These are phyloP conservation scores for Vigna radiata DNA, from an alignment of 306 rosid species.

Conservation along the genomic window DNA sequence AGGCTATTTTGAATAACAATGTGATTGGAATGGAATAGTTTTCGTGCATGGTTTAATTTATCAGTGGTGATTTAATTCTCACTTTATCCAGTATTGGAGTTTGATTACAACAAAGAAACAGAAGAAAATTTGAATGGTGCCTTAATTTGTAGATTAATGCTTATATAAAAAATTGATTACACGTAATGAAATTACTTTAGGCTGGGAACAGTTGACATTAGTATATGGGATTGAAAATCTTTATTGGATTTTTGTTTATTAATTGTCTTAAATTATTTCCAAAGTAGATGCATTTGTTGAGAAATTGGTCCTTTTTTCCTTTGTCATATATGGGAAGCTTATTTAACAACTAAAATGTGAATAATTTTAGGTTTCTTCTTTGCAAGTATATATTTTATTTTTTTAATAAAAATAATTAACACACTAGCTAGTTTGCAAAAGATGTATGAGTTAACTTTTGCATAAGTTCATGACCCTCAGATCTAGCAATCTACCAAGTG, in stretches of 20 bases:
- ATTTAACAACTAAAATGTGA: neutral
- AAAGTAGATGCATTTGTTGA: neutral
- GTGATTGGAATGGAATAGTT: neutral
- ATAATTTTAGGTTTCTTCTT: neutral
- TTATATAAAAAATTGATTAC: neutral
- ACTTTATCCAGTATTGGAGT: neutral
- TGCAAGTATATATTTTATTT: neutral
- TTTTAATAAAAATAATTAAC: neutral
- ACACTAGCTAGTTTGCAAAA: neutral
- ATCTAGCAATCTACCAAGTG: neutral
- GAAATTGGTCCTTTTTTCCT: neutral
- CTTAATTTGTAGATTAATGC: neutral
- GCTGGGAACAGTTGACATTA: neutral
- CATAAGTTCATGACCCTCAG: neutral
- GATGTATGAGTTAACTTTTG: neutral
- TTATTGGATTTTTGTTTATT: neutral
- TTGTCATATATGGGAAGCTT: neutral
- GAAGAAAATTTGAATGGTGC: neutral
- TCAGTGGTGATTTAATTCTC: neutral
- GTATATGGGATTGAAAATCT: neutral
- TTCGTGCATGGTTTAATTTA: neutral
- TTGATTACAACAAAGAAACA: neutral
- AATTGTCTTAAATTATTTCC: neutral
- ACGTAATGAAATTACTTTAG: neutral
- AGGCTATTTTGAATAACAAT: neutral